Percentiles rank a stretch among this genome's conserved stretches.
Conservation (phyloP, 176 grass and related monocot genomes). For the Panicum miliaceum region DNA sequence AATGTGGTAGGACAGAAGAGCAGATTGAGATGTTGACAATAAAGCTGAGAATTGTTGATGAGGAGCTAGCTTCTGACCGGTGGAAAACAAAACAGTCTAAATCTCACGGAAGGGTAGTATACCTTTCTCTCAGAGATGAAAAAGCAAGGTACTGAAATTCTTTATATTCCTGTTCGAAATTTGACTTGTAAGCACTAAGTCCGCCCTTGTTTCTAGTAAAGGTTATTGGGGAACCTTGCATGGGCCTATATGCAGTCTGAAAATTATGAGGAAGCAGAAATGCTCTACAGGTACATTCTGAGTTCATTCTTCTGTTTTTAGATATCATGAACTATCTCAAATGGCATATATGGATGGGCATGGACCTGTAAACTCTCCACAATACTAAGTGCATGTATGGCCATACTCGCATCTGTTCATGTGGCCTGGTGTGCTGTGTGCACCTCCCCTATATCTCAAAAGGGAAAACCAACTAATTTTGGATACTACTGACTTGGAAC, state of each 20-base stretch:
- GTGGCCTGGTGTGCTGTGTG: neutral
- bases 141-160: constrained; percentile 55
- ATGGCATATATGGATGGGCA: constrained; percentile 3
- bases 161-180: constrained; percentile 19
- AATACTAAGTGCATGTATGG: neutral
- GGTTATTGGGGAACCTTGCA: constrained; percentile 70
- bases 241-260: constrained; percentile 74
- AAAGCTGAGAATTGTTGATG: constrained; percentile 67
- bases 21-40: constrained; percentile 67
- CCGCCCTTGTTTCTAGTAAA: constrained; percentile 46
- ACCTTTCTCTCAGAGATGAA: constrained; percentile 69
- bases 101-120: constrained; percentile 64
- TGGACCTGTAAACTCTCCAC: neutral
- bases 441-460: neutral
- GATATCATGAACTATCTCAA: constrained; percentile 4
- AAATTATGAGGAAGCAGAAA: constrained; percentile 62
- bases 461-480: constrained; percentile 8
- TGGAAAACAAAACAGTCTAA: constrained; percentile 68
- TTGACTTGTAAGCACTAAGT: constrained; percentile 25
- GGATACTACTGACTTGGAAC: constrained; percentile 32
- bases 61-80: constrained; percentile 72
- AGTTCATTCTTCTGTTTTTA: neutral
- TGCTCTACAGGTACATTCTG: constrained; percentile 65
- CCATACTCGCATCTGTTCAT: neutral
- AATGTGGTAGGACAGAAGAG: constrained; percentile 69